phyloP scores from a whole-genome alignment of 768 basidiomycete species.

The Boletus bicolor region DNA sequence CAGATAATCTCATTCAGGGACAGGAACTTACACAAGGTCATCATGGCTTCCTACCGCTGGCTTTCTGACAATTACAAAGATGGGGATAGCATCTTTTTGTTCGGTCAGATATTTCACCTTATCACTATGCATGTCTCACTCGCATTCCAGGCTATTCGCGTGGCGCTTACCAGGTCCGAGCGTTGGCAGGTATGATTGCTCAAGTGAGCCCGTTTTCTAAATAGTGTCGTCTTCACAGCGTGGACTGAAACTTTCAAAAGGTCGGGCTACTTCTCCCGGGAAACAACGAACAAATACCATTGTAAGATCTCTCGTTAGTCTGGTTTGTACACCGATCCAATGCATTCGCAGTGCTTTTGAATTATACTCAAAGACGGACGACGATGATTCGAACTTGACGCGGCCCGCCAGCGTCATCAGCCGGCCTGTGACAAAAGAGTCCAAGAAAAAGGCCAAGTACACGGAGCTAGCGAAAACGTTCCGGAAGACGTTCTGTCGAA shows the following conservation, averaged over 20 bases:
- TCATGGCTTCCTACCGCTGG: constrained; percentile 40
- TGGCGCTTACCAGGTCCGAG: constrained; percentile 46
- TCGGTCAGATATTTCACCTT: constrained; percentile 29
- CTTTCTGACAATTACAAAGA: constrained; percentile 37
- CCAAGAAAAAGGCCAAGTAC: constrained; percentile 14
- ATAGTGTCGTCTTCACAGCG: too few species aligned
- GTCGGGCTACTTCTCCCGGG: constrained; percentile 41
- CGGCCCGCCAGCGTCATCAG: constrained; percentile 12
- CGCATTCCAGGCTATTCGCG: constrained; percentile 40
- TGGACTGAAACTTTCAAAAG: constrained; percentile 17
- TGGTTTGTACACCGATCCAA: neutral
- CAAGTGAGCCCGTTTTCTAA: constrained; percentile 23
- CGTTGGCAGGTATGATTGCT: constrained; percentile 44
- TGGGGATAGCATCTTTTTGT: constrained; percentile 41
- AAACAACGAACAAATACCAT: constrained; percentile 41
- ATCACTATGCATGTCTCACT: neutral
- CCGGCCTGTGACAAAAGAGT: constrained; percentile 2
- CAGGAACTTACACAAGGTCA: constrained; percentile 36
- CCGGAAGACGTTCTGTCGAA: constrained; percentile 35
- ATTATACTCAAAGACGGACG: constrained; percentile 31
- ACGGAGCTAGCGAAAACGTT: constrained; percentile 28
- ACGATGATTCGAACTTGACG: constrained; percentile 10
- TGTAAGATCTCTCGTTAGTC: constrained; percentile 21
- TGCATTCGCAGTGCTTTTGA: constrained; percentile 35
- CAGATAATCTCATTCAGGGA: neutral